phyloP scores from a whole-genome alignment of 352 stramenopile genomes.

The Pythium phragmiticola region DNA sequence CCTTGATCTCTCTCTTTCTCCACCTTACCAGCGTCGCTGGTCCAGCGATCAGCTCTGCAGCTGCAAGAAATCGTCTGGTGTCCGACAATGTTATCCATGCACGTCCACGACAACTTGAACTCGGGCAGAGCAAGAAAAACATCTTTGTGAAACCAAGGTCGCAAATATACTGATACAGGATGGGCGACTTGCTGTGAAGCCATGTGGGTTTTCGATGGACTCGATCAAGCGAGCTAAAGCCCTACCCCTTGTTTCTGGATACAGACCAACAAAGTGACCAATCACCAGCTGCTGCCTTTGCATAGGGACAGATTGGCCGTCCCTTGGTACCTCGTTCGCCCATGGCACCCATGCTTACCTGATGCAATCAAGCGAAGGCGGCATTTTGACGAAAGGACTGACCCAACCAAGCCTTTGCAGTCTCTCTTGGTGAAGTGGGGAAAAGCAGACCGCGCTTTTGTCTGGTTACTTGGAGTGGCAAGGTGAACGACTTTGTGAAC shows the following conservation, averaged over 20 bases:
- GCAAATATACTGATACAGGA: no score
- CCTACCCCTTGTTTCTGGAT: conserved; percentile 12
- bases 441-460: background rate
- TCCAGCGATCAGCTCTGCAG: no score
- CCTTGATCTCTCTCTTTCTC: no score
- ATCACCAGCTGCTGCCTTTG: background rate
- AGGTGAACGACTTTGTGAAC: no score
- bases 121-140: no score
- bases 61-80: no score
- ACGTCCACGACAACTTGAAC: no score
- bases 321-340: no score
- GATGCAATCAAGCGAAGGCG: background rate
- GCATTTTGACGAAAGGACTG: no score
- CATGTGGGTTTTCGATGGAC: background rate
- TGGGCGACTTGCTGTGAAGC: background rate
- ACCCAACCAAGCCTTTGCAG: background rate
- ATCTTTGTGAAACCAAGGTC: no score
- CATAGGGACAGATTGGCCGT: background rate
- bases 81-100: no score
- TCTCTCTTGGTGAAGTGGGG: background rate
- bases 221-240: background rate
- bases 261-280: conserved; percentile 10
- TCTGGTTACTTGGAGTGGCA: background rate
- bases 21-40: no score
- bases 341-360: background rate